Conservation (phyloP, 345 rosid genomes). For the Leavenworthia alabamica region DNA sequence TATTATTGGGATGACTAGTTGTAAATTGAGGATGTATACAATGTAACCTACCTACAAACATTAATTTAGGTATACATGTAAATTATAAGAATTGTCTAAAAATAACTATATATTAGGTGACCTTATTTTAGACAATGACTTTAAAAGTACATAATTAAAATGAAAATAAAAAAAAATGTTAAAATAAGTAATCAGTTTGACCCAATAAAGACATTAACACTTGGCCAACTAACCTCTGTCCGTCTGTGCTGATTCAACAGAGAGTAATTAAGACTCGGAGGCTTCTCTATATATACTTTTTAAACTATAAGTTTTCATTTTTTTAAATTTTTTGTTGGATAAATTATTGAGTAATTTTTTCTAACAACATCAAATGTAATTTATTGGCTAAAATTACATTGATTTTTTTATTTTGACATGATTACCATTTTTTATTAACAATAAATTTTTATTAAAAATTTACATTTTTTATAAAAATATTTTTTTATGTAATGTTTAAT, state of each 20-base stretch:
- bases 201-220: slow-evolving; percentile 29
- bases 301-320: no score
- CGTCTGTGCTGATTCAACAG: background rate
- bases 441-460: no score
- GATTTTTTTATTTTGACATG: no score
- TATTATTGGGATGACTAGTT: background rate
- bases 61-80: background rate
- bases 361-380: no score
- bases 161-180: background rate
- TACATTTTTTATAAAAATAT: no score
- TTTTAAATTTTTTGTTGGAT: no score
- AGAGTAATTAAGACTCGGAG: slow-evolving; percentile 14
- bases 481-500: no score
- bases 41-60: background rate
- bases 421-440: no score
- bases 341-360: no score
- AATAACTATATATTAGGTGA: background rate
- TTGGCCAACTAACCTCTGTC: slow-evolving; percentile 30
- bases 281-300: no score
- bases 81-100: background rate
- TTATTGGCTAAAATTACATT: no score
- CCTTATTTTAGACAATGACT: background rate
- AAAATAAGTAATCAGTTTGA: background rate
- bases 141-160: background rate
- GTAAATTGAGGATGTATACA: background rate